These are phyloP conservation scores for Neospora caninum DNA, from an alignment of 169 alveolate species.

Conservation along the genomic window DNA sequence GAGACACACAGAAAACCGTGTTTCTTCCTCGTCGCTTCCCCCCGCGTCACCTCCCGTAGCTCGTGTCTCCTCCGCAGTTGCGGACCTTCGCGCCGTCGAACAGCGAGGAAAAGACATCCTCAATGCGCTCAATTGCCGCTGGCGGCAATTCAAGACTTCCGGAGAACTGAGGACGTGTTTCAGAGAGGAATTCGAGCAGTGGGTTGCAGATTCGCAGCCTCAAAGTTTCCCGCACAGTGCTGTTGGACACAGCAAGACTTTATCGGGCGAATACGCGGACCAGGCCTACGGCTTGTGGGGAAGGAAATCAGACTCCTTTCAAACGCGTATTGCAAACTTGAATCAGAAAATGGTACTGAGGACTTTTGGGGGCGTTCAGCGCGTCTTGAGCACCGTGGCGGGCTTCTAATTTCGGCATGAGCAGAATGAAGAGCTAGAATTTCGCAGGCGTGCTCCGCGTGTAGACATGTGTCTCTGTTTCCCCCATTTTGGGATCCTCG, in stretches of 20 bases:
- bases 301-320: background rate
- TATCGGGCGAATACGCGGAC: background rate
- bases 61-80: background rate
- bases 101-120: background rate
- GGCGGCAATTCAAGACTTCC: slow-evolving; percentile 29
- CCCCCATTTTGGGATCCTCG: too few relatives aligned
- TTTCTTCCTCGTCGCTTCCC: background rate
- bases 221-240: background rate
- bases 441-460: too few relatives aligned
- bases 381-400: too few relatives aligned
- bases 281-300: background rate
- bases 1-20: too few relatives aligned
- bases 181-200: background rate
- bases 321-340: background rate
- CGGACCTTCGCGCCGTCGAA: background rate
- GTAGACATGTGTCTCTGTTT: too few relatives aligned
- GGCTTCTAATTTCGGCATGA: too few relatives aligned
- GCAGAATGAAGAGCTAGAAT: too few relatives aligned
- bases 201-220: background rate
- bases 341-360: background rate
- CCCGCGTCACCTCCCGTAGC: background rate
- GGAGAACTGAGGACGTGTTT: background rate
- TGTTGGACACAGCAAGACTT: background rate
- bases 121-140: background rate
- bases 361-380: too few relatives aligned